Evolutionary conservation across 2,329 filamentous ascomycete genomes (phyloP), one percentile per base, ranked within the genome.

Genomic region (Mycosphaerella arachidis): DNA sequence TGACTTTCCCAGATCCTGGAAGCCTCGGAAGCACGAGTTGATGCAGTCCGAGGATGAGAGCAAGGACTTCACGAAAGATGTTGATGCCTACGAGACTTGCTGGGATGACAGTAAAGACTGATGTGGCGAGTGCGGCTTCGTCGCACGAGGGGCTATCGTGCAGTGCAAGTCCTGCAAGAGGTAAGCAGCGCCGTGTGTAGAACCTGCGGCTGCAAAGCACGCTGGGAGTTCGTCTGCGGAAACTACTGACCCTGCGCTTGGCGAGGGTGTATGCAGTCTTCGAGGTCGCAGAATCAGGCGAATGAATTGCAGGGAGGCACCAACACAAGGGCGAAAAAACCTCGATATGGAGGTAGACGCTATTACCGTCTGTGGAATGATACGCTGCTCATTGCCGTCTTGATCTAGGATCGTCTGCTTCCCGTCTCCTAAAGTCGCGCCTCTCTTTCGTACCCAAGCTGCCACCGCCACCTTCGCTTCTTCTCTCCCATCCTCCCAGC

Each of bases 401-500:
- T 66, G 88, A 82, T 70, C 92, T 84, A 48, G 92, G 92, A 79
- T 96, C 89, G 64, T 85, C 79, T 5, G 93, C 92, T 74, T 97
- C 92, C 53, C 86, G 81, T 71, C 84, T 86, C 74, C 92, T 85
- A 76, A 88, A 92, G 67, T 96, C 91, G 62, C 94, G 84, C 72
- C 92, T 85, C 81, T 97, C 93, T 78, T 92, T 96, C 4, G 93
- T 97, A 2, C 92, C 91, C 73, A 97, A 74, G 70, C 91, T 94
- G 2, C 93, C 93, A 61, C 93, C 74, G 0, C 94, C 94, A 4
- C 94, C 94, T 73, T 97, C 92, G 53, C 82, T 86, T 62, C 90
- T 81, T 58, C 85, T 78, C 71, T 87, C 85, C 85, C 85, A 87
- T 0, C 85, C 85, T 6, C 85, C 85, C 20, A 88, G 72, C 52